Base-by-base conservation (phyloP, 1,284 basidiomycete species). In the Albatrellus sp. region DNA sequence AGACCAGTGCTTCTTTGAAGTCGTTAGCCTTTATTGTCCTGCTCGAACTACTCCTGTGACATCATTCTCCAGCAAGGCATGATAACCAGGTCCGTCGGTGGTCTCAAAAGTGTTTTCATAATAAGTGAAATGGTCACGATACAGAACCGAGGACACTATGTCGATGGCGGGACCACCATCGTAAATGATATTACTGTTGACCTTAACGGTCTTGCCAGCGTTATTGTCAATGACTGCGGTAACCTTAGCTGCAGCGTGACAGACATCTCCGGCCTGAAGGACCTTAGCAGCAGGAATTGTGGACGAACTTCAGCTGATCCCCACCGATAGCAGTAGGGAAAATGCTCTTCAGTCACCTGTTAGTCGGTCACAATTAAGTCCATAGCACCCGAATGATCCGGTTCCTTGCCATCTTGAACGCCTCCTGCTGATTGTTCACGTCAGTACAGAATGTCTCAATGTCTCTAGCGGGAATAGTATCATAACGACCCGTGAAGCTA, bases 21-120 rank as follows among this genome's bases (percentile, higher is more conserved):
- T 34, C 89, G 81, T 49, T 78, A 75, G 7, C 80, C 70, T 45
- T 88, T 81, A 57, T 94, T 81, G 46, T 87, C 80, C 94, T 93
- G 98, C 47, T 86, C 80, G 64, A 98, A 94, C 94, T 96, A 98
- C 60, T 94, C 88, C 72, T 98, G 98, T 48, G 90, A 90, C 85
- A 52, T 91, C 84, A 29, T 75, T 80, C 44, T 73, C 69, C 52
- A 97, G 59, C 38, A 80, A 69, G 39, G 98, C 83, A 38, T 80
- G 64, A 62, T 94, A 97, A 54, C 92, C 89, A 2, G 84, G 79
- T 62, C 94, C 90, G 52, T 93, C 83, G 42, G 82, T 72, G 19
- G 82, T 84, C 65, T 98, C 92, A 64, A 98, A 98, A 1, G 94
- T 98, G 67, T 94, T 92, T 61, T 86, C 76, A 62, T 80, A 98